A percentile compares a stretch with the other conserved stretches of the same genome.
Evolutionary conservation across 495 filamentous ascomycete species (phyloP).

Genomic region (Neurospora pannonica): DNA sequence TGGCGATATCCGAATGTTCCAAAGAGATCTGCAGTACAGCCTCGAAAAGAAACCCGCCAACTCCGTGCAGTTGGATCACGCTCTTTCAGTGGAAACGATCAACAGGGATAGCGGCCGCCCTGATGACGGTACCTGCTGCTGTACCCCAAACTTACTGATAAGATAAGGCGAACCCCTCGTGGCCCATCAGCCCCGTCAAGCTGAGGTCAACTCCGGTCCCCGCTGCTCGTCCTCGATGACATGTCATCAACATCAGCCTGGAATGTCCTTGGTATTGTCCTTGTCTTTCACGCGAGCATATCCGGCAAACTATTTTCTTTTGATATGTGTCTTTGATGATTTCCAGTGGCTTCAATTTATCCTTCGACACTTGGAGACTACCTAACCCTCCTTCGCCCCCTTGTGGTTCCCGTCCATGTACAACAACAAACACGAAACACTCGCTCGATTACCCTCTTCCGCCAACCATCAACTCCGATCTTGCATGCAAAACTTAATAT

Average conservation of each 20-base stretch:
- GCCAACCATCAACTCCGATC: not conserved
- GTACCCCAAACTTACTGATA: not conserved
- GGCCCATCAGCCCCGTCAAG: not conserved
- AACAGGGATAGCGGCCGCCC: not conserved
- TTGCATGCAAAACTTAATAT: too few species aligned
- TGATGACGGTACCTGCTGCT: not conserved
- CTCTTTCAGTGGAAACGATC: not conserved
- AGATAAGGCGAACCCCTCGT: not conserved
- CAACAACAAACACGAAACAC: not conserved
- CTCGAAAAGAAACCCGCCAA: not conserved
- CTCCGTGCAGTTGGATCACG: not conserved
- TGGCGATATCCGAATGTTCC: not conserved
- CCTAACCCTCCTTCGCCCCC: not conserved
- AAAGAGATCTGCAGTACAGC: too few species aligned
- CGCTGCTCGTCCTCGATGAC: not conserved
- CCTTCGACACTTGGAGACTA: not conserved
- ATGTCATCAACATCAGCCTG: not conserved
- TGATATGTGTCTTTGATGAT: not conserved
- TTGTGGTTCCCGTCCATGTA: not conserved
- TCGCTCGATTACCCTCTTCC: not conserved
- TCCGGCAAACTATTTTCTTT: not conserved
- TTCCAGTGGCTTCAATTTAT: too few species aligned
- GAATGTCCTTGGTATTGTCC: not conserved
- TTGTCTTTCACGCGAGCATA: not conserved
- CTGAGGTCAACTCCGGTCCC: not conserved